Percentiles rank a stretch among this genome's conserved stretches.
These are phyloP conservation scores for Yarrowia keelungensis DNA, from an alignment of 805 yeast genomes.

Conservation along the genomic window DNA sequence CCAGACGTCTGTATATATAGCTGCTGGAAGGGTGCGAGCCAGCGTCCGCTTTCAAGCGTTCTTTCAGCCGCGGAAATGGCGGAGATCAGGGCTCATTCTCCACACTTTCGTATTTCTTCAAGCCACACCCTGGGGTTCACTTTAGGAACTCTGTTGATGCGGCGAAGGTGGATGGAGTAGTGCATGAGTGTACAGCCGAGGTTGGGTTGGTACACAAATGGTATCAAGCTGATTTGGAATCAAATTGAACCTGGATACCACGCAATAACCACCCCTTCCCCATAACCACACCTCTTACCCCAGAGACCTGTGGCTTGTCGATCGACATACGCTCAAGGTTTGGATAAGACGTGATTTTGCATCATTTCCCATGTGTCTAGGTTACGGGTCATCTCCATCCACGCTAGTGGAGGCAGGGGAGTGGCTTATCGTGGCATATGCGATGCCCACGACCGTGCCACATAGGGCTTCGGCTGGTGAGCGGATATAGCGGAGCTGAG, in stretches of 20 bases:
- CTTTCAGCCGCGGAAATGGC: conserved; percentile 16
- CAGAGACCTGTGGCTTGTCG: conserved; percentile 12
- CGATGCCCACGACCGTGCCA: conserved; percentile 1
- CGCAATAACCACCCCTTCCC: neutral
- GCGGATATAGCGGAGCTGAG: conserved; percentile 18
- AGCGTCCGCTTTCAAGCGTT: neutral
- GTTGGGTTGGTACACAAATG: no score
- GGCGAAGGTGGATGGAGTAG: conserved; percentile 11
- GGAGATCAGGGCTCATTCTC: conserved; percentile 15
- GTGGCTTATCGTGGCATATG: conserved; percentile 26
- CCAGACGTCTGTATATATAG: conserved; percentile 1
- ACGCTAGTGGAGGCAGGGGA: conserved; percentile 13
- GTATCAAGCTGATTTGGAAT: no score
- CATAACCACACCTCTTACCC: neutral
- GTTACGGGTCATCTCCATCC: conserved; percentile 19
- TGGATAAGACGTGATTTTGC: conserved; percentile 34
- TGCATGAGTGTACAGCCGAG: conserved; percentile 7
- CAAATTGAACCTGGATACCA: no score
- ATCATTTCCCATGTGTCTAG: conserved; percentile 3
- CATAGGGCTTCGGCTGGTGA: neutral
- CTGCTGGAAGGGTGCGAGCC: neutral
- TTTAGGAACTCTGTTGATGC: neutral
- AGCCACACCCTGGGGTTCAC: conserved; percentile 4
- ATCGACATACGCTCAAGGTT: conserved; percentile 23
- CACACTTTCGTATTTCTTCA: conserved; percentile 27